Evolutionary conservation across 1,284 basidiomycete genomes (phyloP), one percentile per base, ranked within the genome.

Genomic region (Puccinia brachypodii): DNA sequence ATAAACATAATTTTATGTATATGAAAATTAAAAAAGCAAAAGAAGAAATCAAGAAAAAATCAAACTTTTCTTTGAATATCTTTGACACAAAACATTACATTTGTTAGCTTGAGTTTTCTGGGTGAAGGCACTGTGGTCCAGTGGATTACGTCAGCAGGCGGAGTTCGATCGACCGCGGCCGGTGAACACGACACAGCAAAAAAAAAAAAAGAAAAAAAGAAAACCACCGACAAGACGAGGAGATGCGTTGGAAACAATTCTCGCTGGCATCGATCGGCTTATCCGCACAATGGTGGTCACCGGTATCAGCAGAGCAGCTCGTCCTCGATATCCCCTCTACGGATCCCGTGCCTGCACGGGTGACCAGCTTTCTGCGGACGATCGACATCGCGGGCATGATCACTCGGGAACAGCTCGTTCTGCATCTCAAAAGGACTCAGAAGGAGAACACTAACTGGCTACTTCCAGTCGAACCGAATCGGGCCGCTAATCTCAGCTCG

Each of bases 341-440:
- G 16, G 31, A 36, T 1, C 16, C 42, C 22, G 19, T 38, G 2
- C 72, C 72, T 1, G 56, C 36, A 42, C 69, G 47, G 19, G 60
- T 81, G 25, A 72, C 68, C 7, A 81, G 28, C 36, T 74, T 44
- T n/a, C 50, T 31, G 19, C 47, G 78, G 28, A 81, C 69, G 28
- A 74, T 81, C 56, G 69, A 74, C 28, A 42, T 74, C 22, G 56
- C 53, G 16, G 78, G 78, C 25, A 50, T 22, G 6, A 81, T 81
- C 40, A 81, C 78, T n/a, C 69, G 78, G 3, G 78, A 81, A 50
- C 68, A 73, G 71, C 56, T 42, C 58, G 40, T 81, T 9, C 40
- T 81, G 3, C 71, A 53, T 50, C 56, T 81, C 25, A 81, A 28
- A 40, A 33, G 78, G 13, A 50, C 40, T 25, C 56, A 60, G 9